Base-by-base conservation (phyloP, 2,329 filamentous ascomycete genomes). In the Neonectria hederae region DNA sequence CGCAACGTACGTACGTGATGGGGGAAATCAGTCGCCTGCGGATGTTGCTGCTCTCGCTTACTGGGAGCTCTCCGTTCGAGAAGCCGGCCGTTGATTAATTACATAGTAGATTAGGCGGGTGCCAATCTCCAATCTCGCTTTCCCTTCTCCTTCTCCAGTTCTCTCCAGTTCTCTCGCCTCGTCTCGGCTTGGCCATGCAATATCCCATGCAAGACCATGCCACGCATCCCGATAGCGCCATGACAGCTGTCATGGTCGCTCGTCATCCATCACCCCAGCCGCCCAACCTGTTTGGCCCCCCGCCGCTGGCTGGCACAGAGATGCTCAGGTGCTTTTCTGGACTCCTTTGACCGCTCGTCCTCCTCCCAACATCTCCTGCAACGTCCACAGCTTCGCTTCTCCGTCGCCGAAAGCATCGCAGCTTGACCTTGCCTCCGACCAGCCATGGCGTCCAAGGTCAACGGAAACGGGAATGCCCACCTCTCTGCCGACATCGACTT, bases 401-500 rank as follows among this genome's bases (percentile, higher is more conserved):
- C 22, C 35, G 30, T n/a, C 58, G 8, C 22, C 5, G 52, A 17
- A 40, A 54, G 26, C 11, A 35, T 35, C 21, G 21, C 26, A 58
- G 51, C 52, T 48, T 28, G 21, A 17, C 21, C 26, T 38, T 17
- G 21, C 35, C 21, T 21, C 30, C 35, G 9, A 6, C 4, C 26
- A 30, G 54, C 32, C 59, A 73, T 73, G 71, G 55, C 64, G 21
- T 26, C 63, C 10, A 69, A 46, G 49, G 59, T 54, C 52, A 73
- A 69, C 46, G 69, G 69, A 19, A 35, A 57, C 5, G 69, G 69
- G n/a, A 26, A 56, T 4, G 68, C 68, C 58, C 71, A 73, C 59
- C 63, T 73, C 30, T 63, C 62, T 9, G 63, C 48, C 28, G 70
- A 73, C 24, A 63, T 72, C 53, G 60, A 72, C 26, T 73, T 73